Evolutionary conservation across 495 filamentous ascomycete species (phyloP).

Genomic region (Xylaria venustula): DNA sequence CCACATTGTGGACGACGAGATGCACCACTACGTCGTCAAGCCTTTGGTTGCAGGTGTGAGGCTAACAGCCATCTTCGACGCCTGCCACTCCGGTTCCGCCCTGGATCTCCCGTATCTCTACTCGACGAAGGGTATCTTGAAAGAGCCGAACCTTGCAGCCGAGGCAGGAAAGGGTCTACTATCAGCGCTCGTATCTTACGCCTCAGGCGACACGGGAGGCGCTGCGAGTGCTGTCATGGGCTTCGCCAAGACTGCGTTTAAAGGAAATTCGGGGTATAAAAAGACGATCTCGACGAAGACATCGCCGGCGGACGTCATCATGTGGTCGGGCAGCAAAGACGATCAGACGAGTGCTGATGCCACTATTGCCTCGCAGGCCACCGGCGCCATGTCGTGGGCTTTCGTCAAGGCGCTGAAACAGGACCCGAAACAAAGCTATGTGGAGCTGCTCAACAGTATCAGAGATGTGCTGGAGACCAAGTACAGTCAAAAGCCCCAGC

Average conservation of each 20-base stretch:
- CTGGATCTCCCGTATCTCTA: constrained; percentile 96
- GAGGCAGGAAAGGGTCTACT: constrained; percentile 91
- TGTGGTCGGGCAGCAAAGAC: constrained; percentile 97
- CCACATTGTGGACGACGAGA: constrained; percentile 95
- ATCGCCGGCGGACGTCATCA: constrained; percentile 92
- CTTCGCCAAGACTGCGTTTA: constrained; percentile 85
- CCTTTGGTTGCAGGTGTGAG: constrained; percentile 82
- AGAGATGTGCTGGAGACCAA: constrained; percentile 82
- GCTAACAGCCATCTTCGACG: constrained; percentile 95
- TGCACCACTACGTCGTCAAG: constrained; percentile 85
- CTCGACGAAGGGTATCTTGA: constrained; percentile 90
- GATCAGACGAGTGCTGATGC: constrained; percentile 79
- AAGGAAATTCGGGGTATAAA: constrained; percentile 80
- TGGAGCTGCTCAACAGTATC: constrained; percentile 90
- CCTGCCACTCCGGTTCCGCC: constrained; percentile 95
- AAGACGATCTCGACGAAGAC: constrained; percentile 86
- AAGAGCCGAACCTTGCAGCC: constrained; percentile 95
- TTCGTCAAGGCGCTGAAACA: constrained; percentile 88
- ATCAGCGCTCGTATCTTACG: constrained; percentile 78
- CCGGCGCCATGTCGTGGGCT: constrained; percentile 95
- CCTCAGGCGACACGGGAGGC: constrained; percentile 75
- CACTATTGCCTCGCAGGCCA: constrained; percentile 73
- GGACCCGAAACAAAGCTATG: constrained; percentile 95
- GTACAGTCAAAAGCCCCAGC: constrained; percentile 93
- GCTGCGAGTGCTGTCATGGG: constrained; percentile 71